A percentile compares a stretch with the other conserved stretches of the same genome.
Conservation (phyloP, 805 yeast species). For the Metschnikowia proteae region DNA sequence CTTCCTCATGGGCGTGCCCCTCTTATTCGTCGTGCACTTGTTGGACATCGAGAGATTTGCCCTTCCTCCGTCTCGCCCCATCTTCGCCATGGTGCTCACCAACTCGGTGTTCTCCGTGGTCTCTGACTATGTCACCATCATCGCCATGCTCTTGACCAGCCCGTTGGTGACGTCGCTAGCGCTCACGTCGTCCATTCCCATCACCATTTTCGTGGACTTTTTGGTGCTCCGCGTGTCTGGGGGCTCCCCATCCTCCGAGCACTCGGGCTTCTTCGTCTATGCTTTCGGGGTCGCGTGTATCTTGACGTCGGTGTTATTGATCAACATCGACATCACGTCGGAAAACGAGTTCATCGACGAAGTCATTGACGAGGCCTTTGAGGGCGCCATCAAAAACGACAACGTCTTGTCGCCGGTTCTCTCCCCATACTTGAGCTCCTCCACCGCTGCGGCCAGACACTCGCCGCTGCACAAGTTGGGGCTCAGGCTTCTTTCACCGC, state of each 20-base stretch:
- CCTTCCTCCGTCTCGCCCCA: conserved; percentile 34
- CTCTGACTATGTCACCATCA: conserved; percentile 48
- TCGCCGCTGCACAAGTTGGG: conserved; percentile 12
- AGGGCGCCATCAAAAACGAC: conserved; percentile 45
- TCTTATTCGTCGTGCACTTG: conserved; percentile 33
- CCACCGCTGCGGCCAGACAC: conserved; percentile 4
- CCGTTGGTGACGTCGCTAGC: conserved; percentile 52
- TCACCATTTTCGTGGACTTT: conserved; percentile 49
- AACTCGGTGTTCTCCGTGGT: conserved; percentile 45
- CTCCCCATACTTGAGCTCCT: conserved; percentile 38
- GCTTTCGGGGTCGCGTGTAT: conserved; percentile 47
- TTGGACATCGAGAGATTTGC: conserved; percentile 39
- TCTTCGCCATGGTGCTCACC: conserved; percentile 32
- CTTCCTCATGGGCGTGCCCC: conserved; percentile 37
- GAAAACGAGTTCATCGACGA: conserved; percentile 45
- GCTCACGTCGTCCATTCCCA: conserved; percentile 49
- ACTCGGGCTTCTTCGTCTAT: conserved; percentile 30
- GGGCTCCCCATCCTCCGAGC: conserved; percentile 12
- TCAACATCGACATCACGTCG: conserved; percentile 40
- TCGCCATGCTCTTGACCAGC: conserved; percentile 50
- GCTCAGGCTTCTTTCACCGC: conserved; percentile 15
- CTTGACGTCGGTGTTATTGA: conserved; percentile 43
- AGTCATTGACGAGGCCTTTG: conserved; percentile 47
- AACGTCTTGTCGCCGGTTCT: conserved; percentile 45
- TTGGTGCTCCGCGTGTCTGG: conserved; percentile 27